Evolutionary conservation across 2,329 filamentous ascomycete genomes (phyloP).

Genomic region (Pseudogymnoascus sp.): DNA sequence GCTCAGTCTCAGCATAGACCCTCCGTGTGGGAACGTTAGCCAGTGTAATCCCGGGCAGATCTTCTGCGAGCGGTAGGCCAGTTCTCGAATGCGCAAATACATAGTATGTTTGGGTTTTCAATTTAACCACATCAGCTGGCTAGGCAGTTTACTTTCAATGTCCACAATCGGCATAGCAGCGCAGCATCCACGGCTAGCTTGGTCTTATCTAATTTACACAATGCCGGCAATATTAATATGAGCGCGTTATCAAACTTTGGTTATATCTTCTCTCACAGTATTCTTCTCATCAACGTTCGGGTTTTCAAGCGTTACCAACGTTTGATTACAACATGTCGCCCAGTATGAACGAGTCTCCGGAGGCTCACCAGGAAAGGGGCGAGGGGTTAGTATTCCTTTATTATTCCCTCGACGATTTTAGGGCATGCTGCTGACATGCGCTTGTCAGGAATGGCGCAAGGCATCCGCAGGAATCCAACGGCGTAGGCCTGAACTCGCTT

Average conservation of each 20-base stretch:
- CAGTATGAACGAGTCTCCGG: neutral
- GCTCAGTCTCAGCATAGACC: neutral
- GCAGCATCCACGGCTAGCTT: neutral
- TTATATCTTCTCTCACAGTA: neutral
- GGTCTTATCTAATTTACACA: constrained; percentile 4
- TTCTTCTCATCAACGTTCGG: neutral
- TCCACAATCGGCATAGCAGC: constrained; percentile 3
- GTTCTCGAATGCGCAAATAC: neutral
- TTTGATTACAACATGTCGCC: constrained; percentile 1
- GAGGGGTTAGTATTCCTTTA: neutral
- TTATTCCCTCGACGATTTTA: neutral
- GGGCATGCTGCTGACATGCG: neutral
- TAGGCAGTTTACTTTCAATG: neutral
- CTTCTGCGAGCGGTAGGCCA: neutral
- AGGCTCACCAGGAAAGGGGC: neutral
- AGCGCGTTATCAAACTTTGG: neutral
- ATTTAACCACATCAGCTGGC: constrained; percentile 4
- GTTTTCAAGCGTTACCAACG: neutral
- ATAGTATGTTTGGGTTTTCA: neutral
- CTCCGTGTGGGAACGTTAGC: neutral
- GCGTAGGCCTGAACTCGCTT: neutral
- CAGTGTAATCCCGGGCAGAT: neutral
- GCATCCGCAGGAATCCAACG: neutral
- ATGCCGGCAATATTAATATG: neutral
- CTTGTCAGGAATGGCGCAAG: neutral